Base-by-base conservation (phyloP, 1,284 basidiomycete species). In the Trametes versicolor region DNA sequence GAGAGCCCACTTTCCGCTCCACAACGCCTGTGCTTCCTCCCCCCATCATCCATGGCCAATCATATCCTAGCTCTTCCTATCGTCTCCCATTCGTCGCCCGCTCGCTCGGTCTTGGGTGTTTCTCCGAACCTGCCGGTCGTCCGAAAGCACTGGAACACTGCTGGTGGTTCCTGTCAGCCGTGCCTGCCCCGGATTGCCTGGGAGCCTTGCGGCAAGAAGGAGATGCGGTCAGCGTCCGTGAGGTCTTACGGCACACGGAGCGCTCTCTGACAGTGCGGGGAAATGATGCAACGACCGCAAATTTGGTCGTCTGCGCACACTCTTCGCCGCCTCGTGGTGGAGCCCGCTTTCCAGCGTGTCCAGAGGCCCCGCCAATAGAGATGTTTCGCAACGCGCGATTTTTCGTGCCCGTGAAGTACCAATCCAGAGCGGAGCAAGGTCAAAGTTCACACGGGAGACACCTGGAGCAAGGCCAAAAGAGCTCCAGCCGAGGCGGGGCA, bases 151-250 rank as follows among this genome's bases (percentile, higher is more conserved):
- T 47, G 9, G 29, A 48, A 55, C 25, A 32, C 57, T 23, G 56
- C 60, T 25, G 56, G 47, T 45, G 17, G 17, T 25, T 19, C 21
- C 25, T 12, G 25, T 36, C 19, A 37, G 29, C 53, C 54, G 55
- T 50, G 41, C 57, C 60, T 67, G 43, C 67, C 62, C 64, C 67
- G 36, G 54, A 68, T 62, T 54, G 62, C 57, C 61, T 29, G 25
- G 23, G 29, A 32, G 29, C 29, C 29, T 47, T 47, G 58, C 32
- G 58, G 49, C 23, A 39, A 53, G 41, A 25, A 60, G 41, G 60
- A 41, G 36, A 50, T 62, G 17, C 59, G 37, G 47, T 45, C 56
- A 36, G 29, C 57, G 25, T 50, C 19, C 53, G 41, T 29, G 64
- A 50, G 52, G 25, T 13, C 32, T 53, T 45, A 50, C 60, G 57